Evolutionary conservation across 345 rosid species (phyloP).

Genomic region (Gynandropsis gynandra): DNA sequence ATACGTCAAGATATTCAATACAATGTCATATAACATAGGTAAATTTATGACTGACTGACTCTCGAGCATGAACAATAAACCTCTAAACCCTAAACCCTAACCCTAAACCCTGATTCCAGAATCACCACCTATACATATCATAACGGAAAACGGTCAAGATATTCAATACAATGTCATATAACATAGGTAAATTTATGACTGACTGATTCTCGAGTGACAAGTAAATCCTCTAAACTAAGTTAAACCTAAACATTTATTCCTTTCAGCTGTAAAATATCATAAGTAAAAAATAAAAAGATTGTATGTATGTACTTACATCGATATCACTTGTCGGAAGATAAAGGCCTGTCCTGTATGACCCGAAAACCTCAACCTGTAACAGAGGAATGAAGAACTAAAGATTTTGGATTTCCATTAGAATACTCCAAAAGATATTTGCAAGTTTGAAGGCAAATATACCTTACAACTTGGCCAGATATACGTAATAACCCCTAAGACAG

Average conservation of each 20-base stretch:
- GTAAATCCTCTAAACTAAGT: too few relatives aligned
- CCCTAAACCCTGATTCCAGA: constrained; percentile 71
- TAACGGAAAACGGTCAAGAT: constrained; percentile 2
- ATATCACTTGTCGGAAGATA: constrained; percentile 95
- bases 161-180: neutral
- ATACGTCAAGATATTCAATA: neutral
- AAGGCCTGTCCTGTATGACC: constrained; percentile 79
- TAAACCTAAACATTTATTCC: too few relatives aligned
- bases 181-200: too few relatives aligned
- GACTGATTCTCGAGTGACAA: too few relatives aligned
- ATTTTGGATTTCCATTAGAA: neutral
- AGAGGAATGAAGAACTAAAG: constrained; percentile 3
- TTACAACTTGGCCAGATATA: constrained; percentile 89
- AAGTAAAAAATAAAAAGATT: constrained; percentile 3
- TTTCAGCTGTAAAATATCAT: neutral
- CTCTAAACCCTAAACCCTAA: too few relatives aligned
- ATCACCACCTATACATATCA: constrained; percentile 56
- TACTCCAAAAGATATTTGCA: constrained; percentile 3
- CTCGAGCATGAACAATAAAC: too few relatives aligned
- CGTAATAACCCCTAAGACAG: constrained; percentile 58
- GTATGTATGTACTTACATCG: constrained; percentile 54
- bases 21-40: too few relatives aligned
- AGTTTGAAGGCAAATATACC: constrained; percentile 31
- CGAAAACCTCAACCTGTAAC: constrained; percentile 76
- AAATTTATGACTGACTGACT: too few relatives aligned